These are phyloP conservation scores for Butyriboletus loyo DNA, from an alignment of 768 basidiomycete species.

Conservation along the genomic window DNA sequence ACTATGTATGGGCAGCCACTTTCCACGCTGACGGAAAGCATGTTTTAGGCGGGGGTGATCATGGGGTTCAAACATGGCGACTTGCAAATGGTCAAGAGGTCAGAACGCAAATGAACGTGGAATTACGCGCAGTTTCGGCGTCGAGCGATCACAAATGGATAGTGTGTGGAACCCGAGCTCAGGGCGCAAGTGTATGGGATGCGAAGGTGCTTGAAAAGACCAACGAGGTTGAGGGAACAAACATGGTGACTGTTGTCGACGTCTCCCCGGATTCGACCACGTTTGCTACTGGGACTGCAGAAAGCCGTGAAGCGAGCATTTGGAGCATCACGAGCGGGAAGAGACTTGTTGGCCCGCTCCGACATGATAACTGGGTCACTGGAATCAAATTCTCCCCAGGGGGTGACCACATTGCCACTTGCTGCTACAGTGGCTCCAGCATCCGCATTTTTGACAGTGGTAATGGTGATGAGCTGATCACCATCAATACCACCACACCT, in stretches of 20 bases:
- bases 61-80: neutral
- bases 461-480: neutral
- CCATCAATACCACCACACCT: neutral
- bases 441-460: neutral
- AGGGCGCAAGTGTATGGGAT: neutral
- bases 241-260: neutral
- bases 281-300: neutral
- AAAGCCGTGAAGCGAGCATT: neutral
- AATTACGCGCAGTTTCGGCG: accelerated
- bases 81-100: neutral
- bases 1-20: neutral
- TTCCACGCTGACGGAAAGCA: neutral
- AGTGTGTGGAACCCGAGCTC: accelerated
- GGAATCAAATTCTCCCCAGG: neutral
- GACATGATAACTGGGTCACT: accelerated
- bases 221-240: neutral
- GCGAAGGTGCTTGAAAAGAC: neutral
- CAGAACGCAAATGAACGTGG: too few species aligned
- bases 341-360: neutral
- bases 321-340: neutral
- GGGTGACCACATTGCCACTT: neutral
- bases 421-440: accelerated
- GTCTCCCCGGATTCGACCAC: neutral
- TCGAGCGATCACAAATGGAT: neutral
- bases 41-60: neutral